phyloP scores from a whole-genome alignment of 371 early-diverging fungal genomes.

The Mucor irregularis region DNA sequence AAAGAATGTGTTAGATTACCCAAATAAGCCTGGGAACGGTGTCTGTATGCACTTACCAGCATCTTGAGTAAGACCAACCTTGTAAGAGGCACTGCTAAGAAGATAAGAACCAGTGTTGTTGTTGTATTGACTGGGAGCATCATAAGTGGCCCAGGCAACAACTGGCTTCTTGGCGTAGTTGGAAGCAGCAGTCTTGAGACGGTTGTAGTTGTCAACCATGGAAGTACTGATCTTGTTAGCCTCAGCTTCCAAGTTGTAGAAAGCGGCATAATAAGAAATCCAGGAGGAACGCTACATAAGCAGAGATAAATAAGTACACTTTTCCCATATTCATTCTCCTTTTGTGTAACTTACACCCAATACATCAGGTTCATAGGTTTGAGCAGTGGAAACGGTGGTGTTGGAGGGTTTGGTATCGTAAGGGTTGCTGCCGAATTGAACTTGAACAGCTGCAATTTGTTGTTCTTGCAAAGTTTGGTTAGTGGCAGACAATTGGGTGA shows the following conservation, averaged over 20 bases:
- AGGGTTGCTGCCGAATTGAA: constrained; percentile 42
- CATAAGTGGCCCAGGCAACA: constrained; percentile 70
- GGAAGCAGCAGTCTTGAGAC: constrained; percentile 53
- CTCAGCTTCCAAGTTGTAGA: constrained; percentile 69
- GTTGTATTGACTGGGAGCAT: constrained; percentile 64
- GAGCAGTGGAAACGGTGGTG: constrained; percentile 31
- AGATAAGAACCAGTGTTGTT: constrained; percentile 69
- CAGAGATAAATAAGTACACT: too few relatives aligned
- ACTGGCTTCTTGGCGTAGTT: constrained; percentile 55
- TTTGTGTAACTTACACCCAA: constrained; percentile 66
- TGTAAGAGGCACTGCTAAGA: constrained; percentile 60
- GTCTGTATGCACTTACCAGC: constrained; percentile 48
- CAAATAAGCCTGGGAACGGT: too few relatives aligned
- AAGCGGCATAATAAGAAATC: constrained; percentile 76
- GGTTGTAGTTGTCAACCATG: constrained; percentile 70
- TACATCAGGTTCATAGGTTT: constrained; percentile 46
- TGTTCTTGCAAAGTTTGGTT: constrained; percentile 46
- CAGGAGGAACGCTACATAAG: constrained; percentile 77
- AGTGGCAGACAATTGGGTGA: constrained; percentile 32
- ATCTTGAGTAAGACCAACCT: constrained; percentile 61
- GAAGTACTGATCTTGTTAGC: constrained; percentile 56
- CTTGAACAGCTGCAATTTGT: constrained; percentile 40
- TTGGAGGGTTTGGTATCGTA: constrained; percentile 18
- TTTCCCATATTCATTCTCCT: too few relatives aligned
- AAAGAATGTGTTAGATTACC: too few relatives aligned